These are phyloP conservation scores for Myrica gale DNA, from an alignment of 306 rosid species.

Conservation along the genomic window DNA sequence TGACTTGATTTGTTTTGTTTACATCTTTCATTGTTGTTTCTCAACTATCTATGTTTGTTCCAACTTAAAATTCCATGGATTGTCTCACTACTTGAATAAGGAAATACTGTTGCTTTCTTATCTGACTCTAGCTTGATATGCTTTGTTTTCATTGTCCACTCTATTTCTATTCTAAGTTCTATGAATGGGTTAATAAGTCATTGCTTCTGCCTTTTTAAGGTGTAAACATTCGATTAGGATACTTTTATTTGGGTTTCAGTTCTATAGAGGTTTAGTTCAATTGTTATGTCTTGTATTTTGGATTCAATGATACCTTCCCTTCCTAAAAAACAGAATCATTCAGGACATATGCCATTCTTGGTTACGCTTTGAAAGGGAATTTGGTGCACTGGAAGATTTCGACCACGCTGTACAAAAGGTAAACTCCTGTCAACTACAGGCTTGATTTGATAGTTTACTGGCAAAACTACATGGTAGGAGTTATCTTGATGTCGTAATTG, in stretches of 20 bases:
- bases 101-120: not conserved
- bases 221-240: too few relatives aligned
- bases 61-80: not conserved
- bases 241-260: not conserved
- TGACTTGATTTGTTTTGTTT: not conserved
- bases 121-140: not conserved
- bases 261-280: conserved; percentile 17
- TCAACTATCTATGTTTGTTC: not conserved
- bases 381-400: conserved; percentile 72
- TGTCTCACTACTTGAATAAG: not conserved
- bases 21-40: not conserved
- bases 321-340: conserved; percentile 70
- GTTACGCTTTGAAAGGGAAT: conserved; percentile 91
- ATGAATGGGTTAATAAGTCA: not conserved
- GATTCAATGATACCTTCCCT: conserved; percentile 73
- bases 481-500: too few relatives aligned
- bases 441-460: not conserved
- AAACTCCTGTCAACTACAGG: conserved; percentile 26
- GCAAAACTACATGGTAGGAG: too few relatives aligned
- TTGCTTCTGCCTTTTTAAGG: not conserved
- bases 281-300: conserved; percentile 41
- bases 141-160: not conserved
- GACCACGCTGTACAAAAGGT: conserved; percentile 81
- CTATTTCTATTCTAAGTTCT: not conserved
- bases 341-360: conserved; percentile 95